Percentiles rank a stretch among this genome's conserved stretches.
phyloP scores from a whole-genome alignment of 768 basidiomycete species.

The Tulasnella sp. region DNA sequence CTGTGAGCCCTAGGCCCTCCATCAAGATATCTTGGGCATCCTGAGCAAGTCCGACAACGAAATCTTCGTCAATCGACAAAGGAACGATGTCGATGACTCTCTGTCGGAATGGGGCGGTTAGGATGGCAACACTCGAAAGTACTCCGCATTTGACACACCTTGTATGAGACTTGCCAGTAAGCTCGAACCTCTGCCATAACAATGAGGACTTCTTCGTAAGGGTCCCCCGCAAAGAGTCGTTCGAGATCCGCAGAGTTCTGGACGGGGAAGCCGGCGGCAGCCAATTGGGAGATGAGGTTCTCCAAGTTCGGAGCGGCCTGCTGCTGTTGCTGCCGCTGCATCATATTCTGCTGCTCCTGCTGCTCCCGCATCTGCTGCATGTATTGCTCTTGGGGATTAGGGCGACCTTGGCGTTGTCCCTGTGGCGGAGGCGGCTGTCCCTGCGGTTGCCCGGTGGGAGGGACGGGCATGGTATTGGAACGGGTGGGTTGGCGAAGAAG shows the following conservation, averaged over 20 bases:
- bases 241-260: slow-evolving; percentile 27
- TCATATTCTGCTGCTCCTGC: background rate
- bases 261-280: slow-evolving; percentile 17
- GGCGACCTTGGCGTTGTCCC: background rate
- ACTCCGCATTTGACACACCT: slow-evolving; percentile 33
- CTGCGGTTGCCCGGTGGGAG: background rate
- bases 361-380: background rate
- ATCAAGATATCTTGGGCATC: slow-evolving; percentile 35
- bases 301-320: slow-evolving; percentile 3
- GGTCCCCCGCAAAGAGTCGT: slow-evolving; percentile 31
- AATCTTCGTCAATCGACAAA: slow-evolving; percentile 40
- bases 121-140: background rate
- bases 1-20: slow-evolving; percentile 31
- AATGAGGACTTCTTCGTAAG: slow-evolving; percentile 40
- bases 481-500: background rate
- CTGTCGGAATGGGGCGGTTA: slow-evolving; percentile 29
- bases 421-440: background rate
- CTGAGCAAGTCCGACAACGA: slow-evolving; percentile 37
- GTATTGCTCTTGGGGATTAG: background rate
- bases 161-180: slow-evolving; percentile 49
- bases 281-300: slow-evolving; percentile 13
- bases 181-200: slow-evolving; percentile 51
- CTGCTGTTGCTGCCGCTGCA: background rate
- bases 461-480: background rate
- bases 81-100: slow-evolving; percentile 51